Evolutionary conservation across 129 eudicot genomes (phyloP).

Genomic region (Logfia minima): DNA sequence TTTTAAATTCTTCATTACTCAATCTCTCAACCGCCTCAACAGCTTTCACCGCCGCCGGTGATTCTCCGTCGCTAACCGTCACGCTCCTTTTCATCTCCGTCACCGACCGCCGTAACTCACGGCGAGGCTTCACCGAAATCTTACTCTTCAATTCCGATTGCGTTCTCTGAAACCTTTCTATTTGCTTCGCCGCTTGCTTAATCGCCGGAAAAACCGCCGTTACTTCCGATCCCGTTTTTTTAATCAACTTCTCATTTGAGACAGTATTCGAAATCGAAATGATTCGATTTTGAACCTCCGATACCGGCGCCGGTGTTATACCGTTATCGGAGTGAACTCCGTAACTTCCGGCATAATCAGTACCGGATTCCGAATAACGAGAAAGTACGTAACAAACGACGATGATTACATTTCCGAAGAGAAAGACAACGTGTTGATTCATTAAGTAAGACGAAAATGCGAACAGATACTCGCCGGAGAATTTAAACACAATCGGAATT

Average conservation of each 20-base stretch:
- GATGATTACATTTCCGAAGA: constrained; percentile 68
- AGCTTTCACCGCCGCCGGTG: constrained; percentile 3
- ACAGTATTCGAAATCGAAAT: constrained; percentile 1
- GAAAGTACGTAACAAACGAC: constrained; percentile 43
- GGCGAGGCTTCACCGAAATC: constrained; percentile 32
- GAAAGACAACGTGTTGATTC: constrained; percentile 66
- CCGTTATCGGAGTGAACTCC: constrained; percentile 29
- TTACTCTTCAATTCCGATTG: constrained; percentile 52
- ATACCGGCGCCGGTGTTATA: not conserved
- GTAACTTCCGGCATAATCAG: constrained; percentile 12
- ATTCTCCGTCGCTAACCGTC: not conserved
- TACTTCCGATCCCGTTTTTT: constrained; percentile 16
- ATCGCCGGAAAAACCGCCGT: not conserved
- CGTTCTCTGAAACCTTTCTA: constrained; percentile 55
- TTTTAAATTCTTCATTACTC: constrained; percentile 47
- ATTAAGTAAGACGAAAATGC: constrained; percentile 30
- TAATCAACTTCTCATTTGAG: constrained; percentile 21
- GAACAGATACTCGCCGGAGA: constrained; percentile 29
- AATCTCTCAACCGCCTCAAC: constrained; percentile 45
- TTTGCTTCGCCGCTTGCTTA: constrained; percentile 48
- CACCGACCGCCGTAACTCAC: constrained; percentile 35
- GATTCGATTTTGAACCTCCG: constrained; percentile 30
- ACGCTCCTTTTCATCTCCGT: constrained; percentile 22
- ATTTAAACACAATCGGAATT: constrained; percentile 34
- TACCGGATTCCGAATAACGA: constrained; percentile 41